Evolutionary conservation across 2,329 filamentous ascomycete species (phyloP).

Genomic region (Pseudogymnoascus sp.): DNA sequence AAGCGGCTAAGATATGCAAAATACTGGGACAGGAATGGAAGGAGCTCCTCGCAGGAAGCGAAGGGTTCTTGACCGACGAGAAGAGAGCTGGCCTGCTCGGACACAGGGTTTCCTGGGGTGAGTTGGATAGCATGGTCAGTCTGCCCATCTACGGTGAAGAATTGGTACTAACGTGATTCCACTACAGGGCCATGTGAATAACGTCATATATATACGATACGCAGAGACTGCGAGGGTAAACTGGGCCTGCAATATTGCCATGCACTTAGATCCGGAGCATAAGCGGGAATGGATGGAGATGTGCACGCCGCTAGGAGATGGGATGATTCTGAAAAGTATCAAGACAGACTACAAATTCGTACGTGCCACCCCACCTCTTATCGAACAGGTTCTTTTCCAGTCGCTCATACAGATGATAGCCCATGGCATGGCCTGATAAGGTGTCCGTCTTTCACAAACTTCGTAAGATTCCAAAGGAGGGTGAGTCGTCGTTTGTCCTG

Average conservation of each 20-base stretch:
- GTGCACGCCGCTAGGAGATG: conserved; percentile 57
- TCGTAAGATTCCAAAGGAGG: conserved; percentile 38
- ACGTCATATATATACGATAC: conserved; percentile 75
- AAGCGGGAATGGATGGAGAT: conserved; percentile 60
- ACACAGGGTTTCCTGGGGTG: conserved; percentile 72
- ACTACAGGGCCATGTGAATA: conserved; percentile 69
- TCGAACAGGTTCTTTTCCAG: background rate
- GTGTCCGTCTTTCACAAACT: conserved; percentile 82
- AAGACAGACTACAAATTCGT: conserved; percentile 85
- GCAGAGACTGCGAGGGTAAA: conserved; percentile 76
- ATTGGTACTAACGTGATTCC: conserved; percentile 8
- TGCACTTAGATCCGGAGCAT: conserved; percentile 53
- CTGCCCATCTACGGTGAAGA: conserved; percentile 11
- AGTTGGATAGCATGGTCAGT: conserved; percentile 64
- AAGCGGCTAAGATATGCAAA: conserved; percentile 52
- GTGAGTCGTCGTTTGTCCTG: conserved; percentile 48
- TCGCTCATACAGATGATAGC: conserved; percentile 40
- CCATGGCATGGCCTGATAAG: conserved; percentile 75
- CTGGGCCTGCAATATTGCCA: conserved; percentile 65
- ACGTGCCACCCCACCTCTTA: conserved; percentile 29
- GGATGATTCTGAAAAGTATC: conserved; percentile 74
- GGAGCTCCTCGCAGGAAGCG: conserved; percentile 62
- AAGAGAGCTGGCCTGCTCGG: conserved; percentile 55
- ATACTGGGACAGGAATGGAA: conserved; percentile 62
- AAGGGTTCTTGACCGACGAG: conserved; percentile 64